Conservation (phyloP, 2,329 filamentous ascomycete species). For the Alternaria conjuncta region DNA sequence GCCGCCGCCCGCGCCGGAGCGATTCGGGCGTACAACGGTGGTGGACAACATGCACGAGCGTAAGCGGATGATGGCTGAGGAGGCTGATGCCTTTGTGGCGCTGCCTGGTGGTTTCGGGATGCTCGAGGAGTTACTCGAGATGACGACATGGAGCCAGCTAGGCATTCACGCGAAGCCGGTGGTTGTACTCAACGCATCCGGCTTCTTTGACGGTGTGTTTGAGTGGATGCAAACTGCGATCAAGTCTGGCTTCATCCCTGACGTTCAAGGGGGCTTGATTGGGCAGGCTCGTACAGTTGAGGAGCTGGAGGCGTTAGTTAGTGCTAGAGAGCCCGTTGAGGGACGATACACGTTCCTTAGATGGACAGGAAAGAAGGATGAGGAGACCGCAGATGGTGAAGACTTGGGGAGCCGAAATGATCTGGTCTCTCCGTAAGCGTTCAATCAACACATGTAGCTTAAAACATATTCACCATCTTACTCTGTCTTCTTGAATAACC, state of each 20-base stretch:
- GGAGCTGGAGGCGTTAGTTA: not conserved
- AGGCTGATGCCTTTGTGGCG: not conserved
- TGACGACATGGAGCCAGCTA: constrained; percentile 4
- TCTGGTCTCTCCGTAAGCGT: not conserved
- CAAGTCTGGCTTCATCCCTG: not conserved
- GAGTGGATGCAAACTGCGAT: constrained; percentile 3
- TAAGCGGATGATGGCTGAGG: not conserved
- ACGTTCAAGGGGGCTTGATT: not conserved
- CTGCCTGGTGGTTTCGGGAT: constrained; percentile 4
- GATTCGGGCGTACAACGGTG: not conserved
- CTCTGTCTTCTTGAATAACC: not conserved
- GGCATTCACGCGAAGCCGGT: not conserved
- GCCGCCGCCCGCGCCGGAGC: not conserved
- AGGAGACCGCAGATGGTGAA: not conserved
- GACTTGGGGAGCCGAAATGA: not conserved
- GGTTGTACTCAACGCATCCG: not conserved
- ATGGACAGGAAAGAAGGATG: not conserved
- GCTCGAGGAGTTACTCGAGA: constrained; percentile 5
- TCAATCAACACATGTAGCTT: not conserved
- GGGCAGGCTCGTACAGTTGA: not conserved
- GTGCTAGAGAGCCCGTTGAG: not conserved
- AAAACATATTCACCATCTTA: not conserved
- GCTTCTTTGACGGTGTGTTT: constrained; percentile 1
- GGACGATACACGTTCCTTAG: not conserved
- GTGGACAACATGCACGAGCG: constrained; percentile 1